These are phyloP conservation scores for Termitomyces sp. DNA, from an alignment of 768 basidiomycete species.

Conservation along the genomic window DNA sequence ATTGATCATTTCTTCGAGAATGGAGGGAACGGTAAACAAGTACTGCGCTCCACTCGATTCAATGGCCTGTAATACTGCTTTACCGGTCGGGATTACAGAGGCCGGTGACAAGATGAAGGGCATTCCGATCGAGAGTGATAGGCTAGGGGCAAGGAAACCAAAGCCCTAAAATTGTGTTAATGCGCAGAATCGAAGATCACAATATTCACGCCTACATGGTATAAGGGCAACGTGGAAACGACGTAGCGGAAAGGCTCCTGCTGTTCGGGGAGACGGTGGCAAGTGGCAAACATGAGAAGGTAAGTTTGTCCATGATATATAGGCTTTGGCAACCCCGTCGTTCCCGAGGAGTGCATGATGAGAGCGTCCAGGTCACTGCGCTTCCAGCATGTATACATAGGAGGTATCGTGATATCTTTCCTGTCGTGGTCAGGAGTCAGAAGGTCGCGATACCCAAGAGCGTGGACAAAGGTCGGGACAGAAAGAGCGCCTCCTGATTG, in stretches of 20 bases:
- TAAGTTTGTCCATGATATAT: slow-evolving; percentile 31
- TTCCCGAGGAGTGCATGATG: slow-evolving; percentile 46
- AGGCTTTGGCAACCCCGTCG: slow-evolving; percentile 45
- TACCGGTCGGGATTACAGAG: slow-evolving; percentile 29
- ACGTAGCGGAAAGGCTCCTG: slow-evolving; percentile 22
- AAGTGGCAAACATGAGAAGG: slow-evolving; percentile 25
- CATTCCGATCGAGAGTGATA: slow-evolving; percentile 31
- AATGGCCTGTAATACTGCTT: slow-evolving; percentile 19
- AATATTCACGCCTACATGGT: slow-evolving; percentile 23
- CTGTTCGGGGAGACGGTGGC: slow-evolving; percentile 28
- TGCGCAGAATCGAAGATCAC: background rate
- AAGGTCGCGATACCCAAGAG: slow-evolving; percentile 23
- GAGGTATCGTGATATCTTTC: slow-evolving; percentile 17
- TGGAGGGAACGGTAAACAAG: slow-evolving; percentile 32
- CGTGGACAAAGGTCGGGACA: slow-evolving; percentile 19
- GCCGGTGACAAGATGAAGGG: slow-evolving; percentile 30
- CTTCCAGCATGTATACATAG: slow-evolving; percentile 15
- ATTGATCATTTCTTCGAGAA: slow-evolving; percentile 29
- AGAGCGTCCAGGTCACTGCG: slow-evolving; percentile 30
- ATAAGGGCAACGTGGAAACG: slow-evolving; percentile 32
- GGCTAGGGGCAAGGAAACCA: slow-evolving; percentile 27
- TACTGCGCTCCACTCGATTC: slow-evolving; percentile 23
- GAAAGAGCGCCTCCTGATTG: slow-evolving; percentile 4
- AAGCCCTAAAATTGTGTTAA: slow-evolving; percentile 22
- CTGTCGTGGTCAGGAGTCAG: slow-evolving; percentile 14